phyloP scores from a whole-genome alignment of 2,329 filamentous ascomycete genomes.

The Colletotrichum karsti region DNA sequence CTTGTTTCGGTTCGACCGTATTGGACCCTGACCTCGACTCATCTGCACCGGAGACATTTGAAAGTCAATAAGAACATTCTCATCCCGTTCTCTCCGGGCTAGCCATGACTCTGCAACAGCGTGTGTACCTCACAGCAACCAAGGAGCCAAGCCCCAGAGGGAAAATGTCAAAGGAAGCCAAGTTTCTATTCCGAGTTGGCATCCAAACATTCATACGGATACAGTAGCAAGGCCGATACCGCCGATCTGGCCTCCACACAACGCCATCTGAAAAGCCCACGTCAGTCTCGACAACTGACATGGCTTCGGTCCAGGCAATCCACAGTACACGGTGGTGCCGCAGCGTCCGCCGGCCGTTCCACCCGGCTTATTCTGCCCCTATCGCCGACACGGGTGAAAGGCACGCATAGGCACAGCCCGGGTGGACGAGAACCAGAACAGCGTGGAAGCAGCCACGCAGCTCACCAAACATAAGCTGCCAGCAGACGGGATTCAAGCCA shows the following conservation, averaged over 20 bases:
- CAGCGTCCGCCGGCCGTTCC: neutral
- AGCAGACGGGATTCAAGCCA: neutral
- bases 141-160: too few species aligned
- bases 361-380: neutral
- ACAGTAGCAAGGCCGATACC: constrained; percentile 12
- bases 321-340: neutral
- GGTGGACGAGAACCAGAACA: neutral
- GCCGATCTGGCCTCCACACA: constrained; percentile 10
- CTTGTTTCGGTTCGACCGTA: too few species aligned
- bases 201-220: neutral
- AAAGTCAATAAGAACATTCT: too few species aligned
- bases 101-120: too few species aligned
- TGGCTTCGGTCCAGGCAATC: neutral
- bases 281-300: neutral
- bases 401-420: neutral
- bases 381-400: neutral
- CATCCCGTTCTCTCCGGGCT: neutral
- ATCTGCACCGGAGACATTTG: too few species aligned
- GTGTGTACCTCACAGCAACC: too few species aligned
- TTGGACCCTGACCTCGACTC: too few species aligned
- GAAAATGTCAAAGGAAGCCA: neutral
- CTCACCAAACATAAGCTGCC: constrained; percentile 1
- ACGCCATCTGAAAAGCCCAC: neutral
- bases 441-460: neutral
- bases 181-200: neutral